A percentile compares a stretch with the other conserved stretches of the same genome.
phyloP scores from a whole-genome alignment of 768 basidiomycete species.

The Boletellus ananas region DNA sequence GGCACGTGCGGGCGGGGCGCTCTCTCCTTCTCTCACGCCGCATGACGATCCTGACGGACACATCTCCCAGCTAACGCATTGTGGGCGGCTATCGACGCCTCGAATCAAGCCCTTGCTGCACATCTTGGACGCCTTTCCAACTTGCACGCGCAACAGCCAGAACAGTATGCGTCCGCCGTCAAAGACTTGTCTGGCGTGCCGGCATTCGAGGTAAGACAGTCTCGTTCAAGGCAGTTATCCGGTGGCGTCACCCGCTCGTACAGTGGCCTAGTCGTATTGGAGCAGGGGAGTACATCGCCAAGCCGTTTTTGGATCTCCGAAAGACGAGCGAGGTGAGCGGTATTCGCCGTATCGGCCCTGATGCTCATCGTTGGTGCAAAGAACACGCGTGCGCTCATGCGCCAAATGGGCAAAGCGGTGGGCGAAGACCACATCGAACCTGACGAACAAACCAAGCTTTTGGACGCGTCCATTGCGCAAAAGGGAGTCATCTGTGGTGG shows the following conservation, averaged over 20 bases:
- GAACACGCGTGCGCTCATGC: constrained; percentile 78
- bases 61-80: constrained; percentile 48
- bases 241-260: not conserved
- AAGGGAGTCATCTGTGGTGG: constrained; percentile 92
- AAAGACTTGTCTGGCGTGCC: constrained; percentile 61
- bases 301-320: constrained; percentile 57
- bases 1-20: constrained; percentile 37
- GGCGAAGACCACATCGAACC: constrained; percentile 78
- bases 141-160: constrained; percentile 44
- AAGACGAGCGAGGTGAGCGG: constrained; percentile 51
- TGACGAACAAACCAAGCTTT: constrained; percentile 73
- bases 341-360: no score
- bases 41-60: constrained; percentile 1
- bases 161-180: constrained; percentile 52
- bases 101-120: constrained; percentile 57
- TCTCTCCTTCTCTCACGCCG: no score
- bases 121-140: constrained; percentile 50
- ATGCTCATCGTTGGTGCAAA: constrained; percentile 27
- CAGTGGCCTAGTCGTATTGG: constrained; percentile 43
- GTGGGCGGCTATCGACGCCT: constrained; percentile 61
- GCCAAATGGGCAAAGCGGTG: constrained; percentile 72
- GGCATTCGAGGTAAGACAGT: constrained; percentile 47
- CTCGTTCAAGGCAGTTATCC: not conserved
- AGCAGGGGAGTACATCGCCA: constrained; percentile 36
- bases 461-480: constrained; percentile 71